phyloP scores from a whole-genome alignment of 1,284 basidiomycete species.

The Leucoagaricus sp. region DNA sequence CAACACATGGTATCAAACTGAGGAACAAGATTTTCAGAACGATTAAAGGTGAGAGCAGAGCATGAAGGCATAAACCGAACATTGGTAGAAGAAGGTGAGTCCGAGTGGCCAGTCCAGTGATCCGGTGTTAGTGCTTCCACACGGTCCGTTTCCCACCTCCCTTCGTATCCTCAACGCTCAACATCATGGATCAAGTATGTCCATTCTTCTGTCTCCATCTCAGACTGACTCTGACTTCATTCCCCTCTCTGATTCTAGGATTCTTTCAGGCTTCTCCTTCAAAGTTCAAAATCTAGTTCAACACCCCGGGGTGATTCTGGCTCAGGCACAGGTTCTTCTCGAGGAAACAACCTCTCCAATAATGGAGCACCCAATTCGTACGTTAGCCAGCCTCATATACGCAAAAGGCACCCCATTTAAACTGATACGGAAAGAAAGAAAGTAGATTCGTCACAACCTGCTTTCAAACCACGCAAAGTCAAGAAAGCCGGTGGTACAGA shows the following conservation, averaged over 20 bases:
- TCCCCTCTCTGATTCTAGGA: conserved; percentile 25
- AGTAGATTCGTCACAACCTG: conserved; percentile 46
- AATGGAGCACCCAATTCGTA: conserved; percentile 25
- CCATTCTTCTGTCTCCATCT: neutral
- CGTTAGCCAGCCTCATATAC: conserved; percentile 5
- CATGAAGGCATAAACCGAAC: neutral
- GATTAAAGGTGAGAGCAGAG: neutral
- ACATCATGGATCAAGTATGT: conserved; percentile 32
- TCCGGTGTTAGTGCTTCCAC: neutral
- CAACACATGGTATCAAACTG: neutral
- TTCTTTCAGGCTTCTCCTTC: conserved; percentile 35
- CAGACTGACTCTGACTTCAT: neutral
- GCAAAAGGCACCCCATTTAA: neutral
- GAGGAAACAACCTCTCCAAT: conserved; percentile 19
- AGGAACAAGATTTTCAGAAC: neutral
- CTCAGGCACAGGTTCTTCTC: conserved; percentile 27
- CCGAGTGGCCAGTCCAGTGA: too few species aligned
- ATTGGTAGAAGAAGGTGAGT: neutral
- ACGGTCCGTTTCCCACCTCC: too few species aligned
- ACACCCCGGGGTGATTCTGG: conserved; percentile 18
- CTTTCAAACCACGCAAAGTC: conserved; percentile 77
- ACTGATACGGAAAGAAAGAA: conserved; percentile 30
- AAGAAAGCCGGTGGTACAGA: conserved; percentile 53
- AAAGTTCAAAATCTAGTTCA: conserved; percentile 23
- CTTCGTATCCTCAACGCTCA: neutral